Percentiles rank a stretch among this genome's conserved stretches.
These are phyloP conservation scores for Diplotaxis tenuifolia DNA, from an alignment of 345 rosid genomes.

Conservation along the genomic window DNA sequence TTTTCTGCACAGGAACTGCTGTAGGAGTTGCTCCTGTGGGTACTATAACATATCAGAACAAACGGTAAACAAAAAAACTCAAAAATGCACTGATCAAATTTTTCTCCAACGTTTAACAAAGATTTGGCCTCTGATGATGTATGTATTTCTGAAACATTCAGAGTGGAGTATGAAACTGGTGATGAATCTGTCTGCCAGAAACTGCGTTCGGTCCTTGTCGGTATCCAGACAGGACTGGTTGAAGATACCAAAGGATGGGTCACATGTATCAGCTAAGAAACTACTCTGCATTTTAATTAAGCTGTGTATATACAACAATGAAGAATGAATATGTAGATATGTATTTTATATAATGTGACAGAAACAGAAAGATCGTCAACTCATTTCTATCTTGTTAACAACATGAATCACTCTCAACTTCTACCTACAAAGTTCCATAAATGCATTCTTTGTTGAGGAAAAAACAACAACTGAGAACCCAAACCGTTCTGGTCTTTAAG, in stretches of 20 bases:
- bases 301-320: neutral
- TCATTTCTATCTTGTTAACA: neutral
- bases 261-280: constrained; percentile 40
- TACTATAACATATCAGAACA: constrained; percentile 41
- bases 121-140: neutral
- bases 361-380: neutral
- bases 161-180: constrained; percentile 54
- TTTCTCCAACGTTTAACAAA: neutral
- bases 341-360: neutral
- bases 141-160: constrained; percentile 33
- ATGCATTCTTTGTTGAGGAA: constrained; percentile 26
- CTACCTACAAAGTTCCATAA: neutral
- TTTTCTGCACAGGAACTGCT: constrained; percentile 59
- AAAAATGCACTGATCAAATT: neutral
- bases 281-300: neutral
- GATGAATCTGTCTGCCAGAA: constrained; percentile 45
- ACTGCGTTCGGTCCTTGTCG: constrained; percentile 57
- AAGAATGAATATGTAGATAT: neutral
- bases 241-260: constrained; percentile 80
- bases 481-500: constrained; percentile 19
- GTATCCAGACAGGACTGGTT: constrained; percentile 63
- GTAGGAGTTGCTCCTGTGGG: constrained; percentile 55
- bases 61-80: constrained; percentile 31
- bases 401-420: neutral
- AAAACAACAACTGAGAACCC: constrained; percentile 31